phyloP scores from a whole-genome alignment of 2,329 filamentous ascomycete genomes.

The Phialophora tarda region DNA sequence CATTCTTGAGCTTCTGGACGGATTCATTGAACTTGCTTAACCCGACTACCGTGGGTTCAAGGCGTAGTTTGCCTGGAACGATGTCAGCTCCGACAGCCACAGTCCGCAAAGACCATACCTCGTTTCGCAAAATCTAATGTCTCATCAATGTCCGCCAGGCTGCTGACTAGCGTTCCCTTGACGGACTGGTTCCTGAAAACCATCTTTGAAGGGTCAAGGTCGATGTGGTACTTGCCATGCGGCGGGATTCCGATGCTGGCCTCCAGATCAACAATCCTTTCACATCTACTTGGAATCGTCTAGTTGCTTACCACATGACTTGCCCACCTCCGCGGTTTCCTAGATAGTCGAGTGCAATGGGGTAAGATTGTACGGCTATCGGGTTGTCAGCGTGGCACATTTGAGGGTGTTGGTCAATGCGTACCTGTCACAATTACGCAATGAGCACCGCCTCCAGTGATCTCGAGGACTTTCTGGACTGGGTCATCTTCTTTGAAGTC shows the following conservation, averaged over 20 bases:
- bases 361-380: constrained; percentile 46
- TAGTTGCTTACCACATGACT: constrained; percentile 55
- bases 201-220: constrained; percentile 30
- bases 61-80: constrained; percentile 34
- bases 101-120: constrained; percentile 18
- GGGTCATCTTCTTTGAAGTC: constrained; percentile 56
- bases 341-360: constrained; percentile 52
- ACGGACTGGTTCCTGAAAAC: constrained; percentile 35
- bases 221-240: constrained; percentile 34
- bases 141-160: constrained; percentile 33
- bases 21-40: constrained; percentile 38
- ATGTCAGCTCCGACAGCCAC: not conserved
- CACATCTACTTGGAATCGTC: no score
- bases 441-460: constrained; percentile 55
- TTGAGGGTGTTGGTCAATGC: not conserved
- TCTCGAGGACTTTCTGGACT: constrained; percentile 51
- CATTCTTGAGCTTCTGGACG: constrained; percentile 39
- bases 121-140: constrained; percentile 36
- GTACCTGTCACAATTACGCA: constrained; percentile 51
- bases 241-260: constrained; percentile 48
- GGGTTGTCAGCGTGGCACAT: constrained; percentile 3
- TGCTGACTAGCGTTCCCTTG: constrained; percentile 34
- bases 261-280: constrained; percentile 7
- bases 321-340: constrained; percentile 56
- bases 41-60: constrained; percentile 39